Percentiles rank a stretch among this genome's conserved stretches.
Conservation (phyloP, 164 flowering plant genomes). For the Vitis labrusca region DNA sequence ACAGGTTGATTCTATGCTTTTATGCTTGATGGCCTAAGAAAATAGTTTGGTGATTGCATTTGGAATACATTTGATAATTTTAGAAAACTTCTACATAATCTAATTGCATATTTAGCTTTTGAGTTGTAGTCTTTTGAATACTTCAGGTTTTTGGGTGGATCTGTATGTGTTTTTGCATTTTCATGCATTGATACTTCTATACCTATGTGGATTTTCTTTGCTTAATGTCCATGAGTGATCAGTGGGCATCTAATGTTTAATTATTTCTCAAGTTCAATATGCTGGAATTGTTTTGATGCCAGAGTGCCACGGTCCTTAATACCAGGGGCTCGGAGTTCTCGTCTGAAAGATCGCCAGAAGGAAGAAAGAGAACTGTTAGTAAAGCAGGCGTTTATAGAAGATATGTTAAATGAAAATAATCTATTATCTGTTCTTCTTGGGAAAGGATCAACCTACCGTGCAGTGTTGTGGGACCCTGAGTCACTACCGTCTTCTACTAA, state of each 20-base stretch:
- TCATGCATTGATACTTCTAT: background rate
- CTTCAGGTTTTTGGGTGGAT: too few species aligned
- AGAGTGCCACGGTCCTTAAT: constrained; percentile 85
- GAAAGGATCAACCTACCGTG: constrained; percentile 41
- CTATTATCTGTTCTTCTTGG: constrained; percentile 48
- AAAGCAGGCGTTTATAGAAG: constrained; percentile 84
- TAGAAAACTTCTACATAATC: too few species aligned
- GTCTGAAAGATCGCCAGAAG: constrained; percentile 80
- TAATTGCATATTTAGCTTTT: too few species aligned
- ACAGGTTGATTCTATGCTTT: background rate
- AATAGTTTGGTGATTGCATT: too few species aligned
- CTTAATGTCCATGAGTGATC: constrained; percentile 5
- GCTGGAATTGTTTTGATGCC: constrained; percentile 39
- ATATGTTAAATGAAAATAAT: constrained; percentile 61
- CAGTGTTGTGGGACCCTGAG: constrained; percentile 81
- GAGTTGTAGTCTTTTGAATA: too few species aligned
- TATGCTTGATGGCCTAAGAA: background rate
- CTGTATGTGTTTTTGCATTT: background rate
- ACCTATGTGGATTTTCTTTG: background rate
- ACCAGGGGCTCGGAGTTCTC: constrained; percentile 90
- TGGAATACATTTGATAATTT: too few species aligned
- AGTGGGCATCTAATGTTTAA: background rate
- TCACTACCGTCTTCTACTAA: constrained; percentile 49
- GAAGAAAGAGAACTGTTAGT: constrained; percentile 84
- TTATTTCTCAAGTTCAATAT: constrained; percentile 24